Conservation (phyloP, 345 rosid genomes). For the Physaria fendleri region DNA sequence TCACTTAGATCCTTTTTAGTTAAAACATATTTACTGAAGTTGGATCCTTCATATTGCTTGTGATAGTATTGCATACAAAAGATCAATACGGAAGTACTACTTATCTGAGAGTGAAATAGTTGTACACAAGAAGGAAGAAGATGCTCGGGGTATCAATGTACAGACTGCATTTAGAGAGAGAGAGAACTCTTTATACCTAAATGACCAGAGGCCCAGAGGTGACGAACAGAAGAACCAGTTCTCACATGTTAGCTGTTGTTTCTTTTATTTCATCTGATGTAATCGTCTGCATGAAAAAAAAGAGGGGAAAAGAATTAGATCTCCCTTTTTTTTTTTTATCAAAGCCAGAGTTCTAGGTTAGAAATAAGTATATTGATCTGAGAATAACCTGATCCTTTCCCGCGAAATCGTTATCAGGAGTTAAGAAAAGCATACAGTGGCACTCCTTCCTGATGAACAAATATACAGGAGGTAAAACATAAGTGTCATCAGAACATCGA, state of each 20-base stretch:
- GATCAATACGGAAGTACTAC: background rate
- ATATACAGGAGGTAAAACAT: background rate
- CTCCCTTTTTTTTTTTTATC: background rate
- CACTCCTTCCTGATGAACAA: constrained; percentile 80
- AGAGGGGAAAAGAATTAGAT: background rate
- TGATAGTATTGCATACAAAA: constrained; percentile 5
- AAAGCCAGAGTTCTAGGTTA: background rate
- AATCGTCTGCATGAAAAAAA: constrained; percentile 48
- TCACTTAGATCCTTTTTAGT: background rate
- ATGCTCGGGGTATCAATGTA: constrained; percentile 22
- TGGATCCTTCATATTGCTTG: constrained; percentile 8
- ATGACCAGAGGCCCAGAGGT: background rate
- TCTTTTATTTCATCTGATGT: constrained; percentile 73
- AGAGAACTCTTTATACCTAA: background rate
- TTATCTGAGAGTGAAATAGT: constrained; percentile 11
- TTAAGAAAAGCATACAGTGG: constrained; percentile 98
- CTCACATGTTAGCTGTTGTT: constrained; percentile 56
- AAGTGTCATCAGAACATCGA: background rate
- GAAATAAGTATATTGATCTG: background rate
- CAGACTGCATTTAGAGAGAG: constrained; percentile 16
- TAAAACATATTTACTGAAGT: background rate
- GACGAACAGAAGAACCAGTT: background rate
- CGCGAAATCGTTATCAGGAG: constrained; percentile 92
- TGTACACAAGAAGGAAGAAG: constrained; percentile 20
- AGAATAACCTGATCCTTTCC: constrained; percentile 78